Percentiles rank a stretch among this genome's conserved stretches.
Evolutionary conservation across 805 yeast genomes (phyloP).

Genomic region (Yarrowia keelungensis): DNA sequence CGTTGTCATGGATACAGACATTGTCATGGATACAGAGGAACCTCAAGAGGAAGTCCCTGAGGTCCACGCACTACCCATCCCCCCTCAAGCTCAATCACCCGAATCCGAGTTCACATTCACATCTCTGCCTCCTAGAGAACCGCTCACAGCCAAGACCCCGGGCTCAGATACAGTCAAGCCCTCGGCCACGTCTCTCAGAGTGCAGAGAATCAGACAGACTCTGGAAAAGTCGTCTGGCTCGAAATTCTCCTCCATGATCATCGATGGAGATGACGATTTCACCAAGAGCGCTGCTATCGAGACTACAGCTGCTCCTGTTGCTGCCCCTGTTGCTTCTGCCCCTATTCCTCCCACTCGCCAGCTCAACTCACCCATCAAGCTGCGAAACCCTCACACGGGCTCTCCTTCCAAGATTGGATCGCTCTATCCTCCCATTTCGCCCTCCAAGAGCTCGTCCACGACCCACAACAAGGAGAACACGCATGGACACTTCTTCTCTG

Average conservation of each 20-base stretch:
- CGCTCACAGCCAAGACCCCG: conserved; percentile 23
- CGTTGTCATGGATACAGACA: no score
- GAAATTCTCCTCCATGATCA: conserved; percentile 34
- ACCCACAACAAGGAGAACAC: not conserved
- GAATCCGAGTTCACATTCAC: conserved; percentile 21
- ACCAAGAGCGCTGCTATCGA: conserved; percentile 13
- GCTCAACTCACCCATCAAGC: conserved; percentile 34
- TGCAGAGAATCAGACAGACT: conserved; percentile 27
- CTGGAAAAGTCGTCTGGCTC: conserved; percentile 12
- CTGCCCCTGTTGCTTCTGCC: not conserved
- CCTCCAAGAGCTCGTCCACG: conserved; percentile 6
- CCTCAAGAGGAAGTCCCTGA: not conserved
- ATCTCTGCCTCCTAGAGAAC: conserved; percentile 31
- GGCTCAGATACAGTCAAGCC: conserved; percentile 7
- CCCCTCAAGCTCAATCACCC: not conserved
- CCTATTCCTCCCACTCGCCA: not conserved
- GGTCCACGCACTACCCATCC: not conserved
- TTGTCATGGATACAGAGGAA: no score
- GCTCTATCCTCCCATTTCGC: conserved; percentile 23
- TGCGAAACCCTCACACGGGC: conserved; percentile 14
- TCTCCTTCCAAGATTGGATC: conserved; percentile 19
- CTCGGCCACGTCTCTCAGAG: conserved; percentile 21
- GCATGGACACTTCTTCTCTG: conserved; percentile 19
- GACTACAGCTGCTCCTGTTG: not conserved
- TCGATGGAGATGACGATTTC: conserved; percentile 25